phyloP scores from a whole-genome alignment of 306 rosid genomes.

The Ochetophila trinervis region DNA sequence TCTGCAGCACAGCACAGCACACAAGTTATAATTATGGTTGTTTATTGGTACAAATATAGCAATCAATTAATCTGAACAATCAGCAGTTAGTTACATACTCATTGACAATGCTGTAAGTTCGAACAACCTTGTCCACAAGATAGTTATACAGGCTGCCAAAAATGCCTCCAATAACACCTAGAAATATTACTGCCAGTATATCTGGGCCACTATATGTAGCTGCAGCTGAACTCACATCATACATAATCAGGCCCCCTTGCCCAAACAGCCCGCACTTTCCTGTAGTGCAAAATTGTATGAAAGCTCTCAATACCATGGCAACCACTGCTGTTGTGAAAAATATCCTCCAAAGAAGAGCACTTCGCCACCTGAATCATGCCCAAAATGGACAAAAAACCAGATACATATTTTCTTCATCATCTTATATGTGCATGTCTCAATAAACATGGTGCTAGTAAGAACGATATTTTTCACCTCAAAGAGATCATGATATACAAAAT shows the following conservation, averaged over 20 bases:
- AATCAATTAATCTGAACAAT: too few species aligned
- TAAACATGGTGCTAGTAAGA: neutral
- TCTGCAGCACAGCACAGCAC: slow-evolving; percentile 39
- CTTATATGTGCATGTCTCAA: neutral
- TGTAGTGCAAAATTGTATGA: slow-evolving; percentile 43
- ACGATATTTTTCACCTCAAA: neutral
- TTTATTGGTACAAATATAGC: too few species aligned
- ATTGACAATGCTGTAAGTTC: slow-evolving; percentile 67
- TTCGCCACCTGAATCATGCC: slow-evolving; percentile 66
- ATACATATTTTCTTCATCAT: neutral
- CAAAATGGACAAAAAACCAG: slow-evolving; percentile 3
- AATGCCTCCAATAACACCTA: slow-evolving; percentile 69
- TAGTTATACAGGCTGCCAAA: slow-evolving; percentile 77
- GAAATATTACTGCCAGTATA: slow-evolving; percentile 49
- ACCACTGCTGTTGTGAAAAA: slow-evolving; percentile 85
- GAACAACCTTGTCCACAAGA: slow-evolving; percentile 75
- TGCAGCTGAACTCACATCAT: slow-evolving; percentile 51
- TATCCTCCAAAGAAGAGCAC: slow-evolving; percentile 83
- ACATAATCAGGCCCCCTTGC: slow-evolving; percentile 81
- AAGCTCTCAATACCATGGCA: slow-evolving; percentile 65
- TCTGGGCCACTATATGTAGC: slow-evolving; percentile 48
- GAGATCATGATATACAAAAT: neutral
- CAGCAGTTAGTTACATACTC: slow-evolving; percentile 48
- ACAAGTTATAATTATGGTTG: too few species aligned
- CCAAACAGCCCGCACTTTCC: slow-evolving; percentile 76